Evolutionary conservation across 305 asterid species (phyloP).

Genomic region (Solanum hybrid): DNA sequence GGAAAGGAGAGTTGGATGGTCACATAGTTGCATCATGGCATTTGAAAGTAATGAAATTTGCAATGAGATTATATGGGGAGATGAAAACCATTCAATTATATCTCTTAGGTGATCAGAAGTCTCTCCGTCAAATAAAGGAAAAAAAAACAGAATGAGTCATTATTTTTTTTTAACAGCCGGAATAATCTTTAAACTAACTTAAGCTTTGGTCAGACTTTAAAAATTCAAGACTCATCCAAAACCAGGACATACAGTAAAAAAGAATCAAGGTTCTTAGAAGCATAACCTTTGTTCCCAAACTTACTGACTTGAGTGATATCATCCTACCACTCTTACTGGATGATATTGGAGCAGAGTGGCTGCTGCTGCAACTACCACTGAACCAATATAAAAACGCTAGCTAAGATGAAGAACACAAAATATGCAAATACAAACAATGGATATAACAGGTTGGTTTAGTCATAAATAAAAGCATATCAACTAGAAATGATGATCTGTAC

Average conservation of each 20-base stretch:
- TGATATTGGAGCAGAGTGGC: conserved; percentile 19
- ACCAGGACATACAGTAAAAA: neutral
- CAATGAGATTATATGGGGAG: neutral
- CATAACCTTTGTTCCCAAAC: conserved; percentile 54
- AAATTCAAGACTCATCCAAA: neutral
- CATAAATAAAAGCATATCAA: conserved; percentile 3
- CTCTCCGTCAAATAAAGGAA: neutral
- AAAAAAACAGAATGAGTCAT: neutral
- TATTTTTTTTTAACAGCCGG: neutral
- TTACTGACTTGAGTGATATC: conserved; percentile 47
- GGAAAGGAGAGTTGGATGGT: neutral
- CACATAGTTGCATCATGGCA: neutral
- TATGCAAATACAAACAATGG: neutral
- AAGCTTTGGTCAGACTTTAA: neutral
- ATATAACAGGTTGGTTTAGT: neutral
- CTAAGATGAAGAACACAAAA: conserved; percentile 1
- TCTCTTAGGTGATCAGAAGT: neutral
- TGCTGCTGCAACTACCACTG: conserved; percentile 42
- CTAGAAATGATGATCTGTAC: conserved; percentile 29
- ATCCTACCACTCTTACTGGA: conserved; percentile 30
- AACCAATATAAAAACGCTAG: conserved; percentile 5
- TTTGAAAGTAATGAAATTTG: neutral
- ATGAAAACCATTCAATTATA: neutral
- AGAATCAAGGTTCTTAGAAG: neutral
- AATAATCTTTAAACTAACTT: neutral